Evolutionary conservation across 2,329 filamentous ascomycete species (phyloP).

Genomic region (Aspergillus ruber): DNA sequence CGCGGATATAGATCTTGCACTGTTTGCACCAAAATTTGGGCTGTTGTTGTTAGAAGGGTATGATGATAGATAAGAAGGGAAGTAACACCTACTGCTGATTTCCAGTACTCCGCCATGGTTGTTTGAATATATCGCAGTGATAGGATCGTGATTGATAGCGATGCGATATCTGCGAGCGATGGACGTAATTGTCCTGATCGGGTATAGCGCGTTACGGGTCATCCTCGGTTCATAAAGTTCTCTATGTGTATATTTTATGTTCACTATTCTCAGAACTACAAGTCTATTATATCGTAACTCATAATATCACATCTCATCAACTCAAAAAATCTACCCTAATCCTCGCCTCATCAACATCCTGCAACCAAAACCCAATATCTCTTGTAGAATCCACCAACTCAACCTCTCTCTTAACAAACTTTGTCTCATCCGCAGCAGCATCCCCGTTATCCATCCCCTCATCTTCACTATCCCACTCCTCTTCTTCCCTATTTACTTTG

Average conservation of each 20-base stretch:
- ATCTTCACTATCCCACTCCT: slow-evolving; percentile 41
- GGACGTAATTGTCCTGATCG: background rate
- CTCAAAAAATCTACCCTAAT: slow-evolving; percentile 59
- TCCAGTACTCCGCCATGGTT: slow-evolving; percentile 94
- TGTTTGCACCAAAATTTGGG: slow-evolving; percentile 98
- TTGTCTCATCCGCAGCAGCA: slow-evolving; percentile 15
- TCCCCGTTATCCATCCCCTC: slow-evolving; percentile 24
- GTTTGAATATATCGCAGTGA: background rate
- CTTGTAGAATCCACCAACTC: slow-evolving; percentile 73
- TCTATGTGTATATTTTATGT: background rate
- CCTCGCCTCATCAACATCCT: slow-evolving; percentile 61
- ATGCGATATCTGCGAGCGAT: background rate
- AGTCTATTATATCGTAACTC: background rate
- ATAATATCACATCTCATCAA: background rate
- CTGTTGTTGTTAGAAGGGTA: slow-evolving; percentile 27
- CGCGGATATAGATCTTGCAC: slow-evolving; percentile 82
- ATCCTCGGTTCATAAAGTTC: background rate
- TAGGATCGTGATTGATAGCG: background rate
- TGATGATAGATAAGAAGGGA: background rate
- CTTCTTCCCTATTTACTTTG: slow-evolving; percentile 54
- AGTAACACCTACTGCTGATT: slow-evolving; percentile 62
- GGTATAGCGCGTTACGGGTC: background rate
- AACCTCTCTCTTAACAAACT: slow-evolving; percentile 71
- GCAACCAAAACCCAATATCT: slow-evolving; percentile 72
- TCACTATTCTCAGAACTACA: background rate